Percentiles rank a stretch among this genome's conserved stretches.
Evolutionary conservation across 2,329 filamentous ascomycete species (phyloP).

Genomic region (Graphiopsis chlorocephala): DNA sequence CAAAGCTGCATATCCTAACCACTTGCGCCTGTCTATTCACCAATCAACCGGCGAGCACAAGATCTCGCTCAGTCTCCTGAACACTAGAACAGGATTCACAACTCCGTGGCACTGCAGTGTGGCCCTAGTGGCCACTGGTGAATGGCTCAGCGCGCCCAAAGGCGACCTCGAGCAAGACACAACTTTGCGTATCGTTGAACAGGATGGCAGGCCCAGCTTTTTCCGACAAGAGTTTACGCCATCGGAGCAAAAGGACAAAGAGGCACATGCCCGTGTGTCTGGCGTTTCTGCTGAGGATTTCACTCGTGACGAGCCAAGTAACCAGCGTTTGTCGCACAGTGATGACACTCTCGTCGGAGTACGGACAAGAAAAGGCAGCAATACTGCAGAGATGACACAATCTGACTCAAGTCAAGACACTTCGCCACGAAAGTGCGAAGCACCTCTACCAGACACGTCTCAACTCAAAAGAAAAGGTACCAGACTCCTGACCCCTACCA

Average conservation of each 20-base stretch:
- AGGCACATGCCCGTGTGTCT: background rate
- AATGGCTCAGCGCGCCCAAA: background rate
- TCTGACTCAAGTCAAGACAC: background rate
- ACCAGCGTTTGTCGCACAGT: background rate
- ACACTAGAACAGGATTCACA: background rate
- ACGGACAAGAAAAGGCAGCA: background rate
- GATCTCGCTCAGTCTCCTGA: background rate
- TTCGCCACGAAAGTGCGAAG: background rate
- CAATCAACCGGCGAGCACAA: slow-evolving; percentile 3
- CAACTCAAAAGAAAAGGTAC: background rate
- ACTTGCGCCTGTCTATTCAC: slow-evolving; percentile 3
- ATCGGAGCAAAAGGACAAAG: background rate
- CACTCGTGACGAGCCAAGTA: background rate
- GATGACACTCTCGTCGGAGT: background rate
- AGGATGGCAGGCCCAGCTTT: background rate
- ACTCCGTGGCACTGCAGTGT: slow-evolving; percentile 2
- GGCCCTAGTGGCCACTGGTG: background rate
- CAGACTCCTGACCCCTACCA: accelerated
- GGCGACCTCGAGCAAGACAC: background rate
- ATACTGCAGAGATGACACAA: background rate
- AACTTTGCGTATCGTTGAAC: background rate
- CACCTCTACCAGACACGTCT: background rate
- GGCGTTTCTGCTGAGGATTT: background rate
- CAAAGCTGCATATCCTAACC: background rate
- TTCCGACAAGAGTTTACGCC: background rate